Percentiles rank a stretch among this genome's conserved stretches.
Evolutionary conservation across 805 yeast genomes (phyloP).

Genomic region (Candida rishiriensis): DNA sequence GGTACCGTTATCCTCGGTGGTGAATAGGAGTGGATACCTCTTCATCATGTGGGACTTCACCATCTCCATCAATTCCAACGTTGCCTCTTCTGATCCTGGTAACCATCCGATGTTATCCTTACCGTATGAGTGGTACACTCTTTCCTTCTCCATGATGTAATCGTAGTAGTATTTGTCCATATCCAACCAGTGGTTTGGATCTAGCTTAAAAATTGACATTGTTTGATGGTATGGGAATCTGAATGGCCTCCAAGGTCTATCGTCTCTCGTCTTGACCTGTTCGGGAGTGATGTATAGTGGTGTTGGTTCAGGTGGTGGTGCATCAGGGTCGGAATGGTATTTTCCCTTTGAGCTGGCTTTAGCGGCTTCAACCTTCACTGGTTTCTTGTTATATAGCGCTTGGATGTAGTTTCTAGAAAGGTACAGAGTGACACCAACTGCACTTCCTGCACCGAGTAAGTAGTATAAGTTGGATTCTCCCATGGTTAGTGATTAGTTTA

Average conservation of each 20-base stretch:
- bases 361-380: slow-evolving; percentile 1
- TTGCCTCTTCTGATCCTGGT: slow-evolving; percentile 60
- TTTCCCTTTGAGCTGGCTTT: slow-evolving; percentile 11
- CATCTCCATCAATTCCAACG: slow-evolving; percentile 57
- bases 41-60: slow-evolving; percentile 56
- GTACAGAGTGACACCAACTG: slow-evolving; percentile 18
- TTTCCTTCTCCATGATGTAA: slow-evolving; percentile 57
- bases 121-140: slow-evolving; percentile 56
- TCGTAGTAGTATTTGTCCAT: slow-evolving; percentile 74
- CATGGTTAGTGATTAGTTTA: slow-evolving; percentile 1
- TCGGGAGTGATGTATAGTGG: slow-evolving; percentile 65
- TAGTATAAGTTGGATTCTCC: slow-evolving; percentile 12
- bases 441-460: slow-evolving; percentile 21
- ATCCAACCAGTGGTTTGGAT: slow-evolving; percentile 71
- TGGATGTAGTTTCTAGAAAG: slow-evolving; percentile 14
- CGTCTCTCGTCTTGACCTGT: slow-evolving; percentile 60
- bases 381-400: slow-evolving; percentile 1
- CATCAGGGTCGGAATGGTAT: slow-evolving; percentile 21
- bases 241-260: slow-evolving; percentile 78
- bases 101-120: slow-evolving; percentile 60
- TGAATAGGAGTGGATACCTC: slow-evolving; percentile 62
- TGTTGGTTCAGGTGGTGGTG: slow-evolving; percentile 42
- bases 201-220: slow-evolving; percentile 69
- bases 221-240: slow-evolving; percentile 80
- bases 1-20: slow-evolving; percentile 43